Evolutionary conservation across 148 eudicot genomes (phyloP), one percentile per base, ranked within the genome.

Genomic region (Rhododendron griersonianum): DNA sequence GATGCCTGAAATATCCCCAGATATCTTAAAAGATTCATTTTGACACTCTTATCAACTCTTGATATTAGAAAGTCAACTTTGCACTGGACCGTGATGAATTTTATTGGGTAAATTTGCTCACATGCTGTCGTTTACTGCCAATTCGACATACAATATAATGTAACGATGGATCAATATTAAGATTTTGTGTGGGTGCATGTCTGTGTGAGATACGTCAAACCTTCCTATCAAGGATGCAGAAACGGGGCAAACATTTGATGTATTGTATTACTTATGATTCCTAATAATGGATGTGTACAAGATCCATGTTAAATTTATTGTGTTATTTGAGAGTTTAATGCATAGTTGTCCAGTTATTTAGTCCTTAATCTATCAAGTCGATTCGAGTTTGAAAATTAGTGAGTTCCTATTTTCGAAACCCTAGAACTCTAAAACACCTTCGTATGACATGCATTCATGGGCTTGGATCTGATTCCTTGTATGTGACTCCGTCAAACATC

Each of bases 101-200:
- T 13, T 65, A 65, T 82, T 65, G 77, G 53, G 77, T 63, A 83
- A 45, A 67, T 21, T 83, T 44, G 77, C 33, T 81, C 73, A 59
- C 44, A 21, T 45, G 48, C n/a, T 35, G 55, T 81, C 18, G 2
- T 59, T 81, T 59, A 59, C n/a, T 3, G 25, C 7, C n/a, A 63
- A 11, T 47, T 82, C 11, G 44, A 45, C 59, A 83, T 45, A 8
- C 39, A 65, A 39, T 45, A 8, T n/a, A 65, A 39, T 25, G 10
- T 69, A 5, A 28, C 19, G 44, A 50, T 80, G 8, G 51, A 47
- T 47, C 8, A 14, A 13, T 7, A 69, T 45, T 11, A 84, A 61
- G 18, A 28, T 73, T 73, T 55, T 50, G 53, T 71, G 78, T 25
- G 21, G 71, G 25, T 33, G 11, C 14, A 11, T 30, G 37, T 69